Conservation (phyloP, 768 basidiomycete species). For the Mycena belliarum region DNA sequence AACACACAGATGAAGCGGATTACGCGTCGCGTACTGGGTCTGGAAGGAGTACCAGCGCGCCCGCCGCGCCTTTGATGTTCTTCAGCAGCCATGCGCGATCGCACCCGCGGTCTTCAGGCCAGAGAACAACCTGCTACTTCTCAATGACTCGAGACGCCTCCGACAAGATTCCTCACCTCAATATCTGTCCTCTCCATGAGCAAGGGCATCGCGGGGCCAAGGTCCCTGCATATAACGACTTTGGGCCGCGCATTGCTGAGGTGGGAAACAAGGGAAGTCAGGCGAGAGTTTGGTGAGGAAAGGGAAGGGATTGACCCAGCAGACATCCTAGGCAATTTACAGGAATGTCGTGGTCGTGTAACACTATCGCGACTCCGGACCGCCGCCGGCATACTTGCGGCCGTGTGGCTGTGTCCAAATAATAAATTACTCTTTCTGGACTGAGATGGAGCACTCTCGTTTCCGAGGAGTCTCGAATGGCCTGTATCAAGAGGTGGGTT, state of each 20-base stretch:
- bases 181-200: constrained; percentile 5
- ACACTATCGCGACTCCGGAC: too few species aligned
- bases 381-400: too few species aligned
- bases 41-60: constrained; percentile 64
- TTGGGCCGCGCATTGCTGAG: constrained; percentile 6
- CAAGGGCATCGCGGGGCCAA: constrained; percentile 15
- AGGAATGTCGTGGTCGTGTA: neutral
- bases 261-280: constrained; percentile 12
- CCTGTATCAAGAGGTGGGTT: too few species aligned
- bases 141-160: neutral
- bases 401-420: too few species aligned
- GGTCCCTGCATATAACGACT: constrained; percentile 20
- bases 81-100: constrained; percentile 72
- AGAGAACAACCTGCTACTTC: constrained; percentile 36
- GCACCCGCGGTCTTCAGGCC: constrained; percentile 55
- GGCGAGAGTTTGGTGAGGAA: constrained; percentile 1
- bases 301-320: constrained; percentile 15
- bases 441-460: too few species aligned
- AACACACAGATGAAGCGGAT: neutral
- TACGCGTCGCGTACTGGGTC: constrained; percentile 69
- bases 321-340: constrained; percentile 8
- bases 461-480: too few species aligned
- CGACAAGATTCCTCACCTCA: neutral
- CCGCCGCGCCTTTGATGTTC: constrained; percentile 64
- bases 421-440: too few species aligned